Percentiles rank a stretch among this genome's conserved stretches.
Evolutionary conservation across 1,139 yeast genomes (phyloP).

Genomic region (Saccharomyces hybrid): DNA sequence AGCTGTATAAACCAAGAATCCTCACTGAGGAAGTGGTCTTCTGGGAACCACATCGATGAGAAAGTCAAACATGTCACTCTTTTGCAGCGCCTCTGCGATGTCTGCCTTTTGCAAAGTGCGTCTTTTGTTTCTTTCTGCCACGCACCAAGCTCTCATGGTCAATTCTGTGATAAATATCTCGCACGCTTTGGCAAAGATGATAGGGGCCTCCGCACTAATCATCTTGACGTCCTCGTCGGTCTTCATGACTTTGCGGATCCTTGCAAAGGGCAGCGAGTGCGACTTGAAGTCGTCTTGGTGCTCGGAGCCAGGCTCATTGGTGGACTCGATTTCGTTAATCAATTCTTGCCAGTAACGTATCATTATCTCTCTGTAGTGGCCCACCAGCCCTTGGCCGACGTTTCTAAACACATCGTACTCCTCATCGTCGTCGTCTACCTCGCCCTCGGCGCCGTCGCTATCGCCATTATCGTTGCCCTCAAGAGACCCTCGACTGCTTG

Average conservation of each 20-base stretch:
- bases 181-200: slow-evolving; percentile 93
- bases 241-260: slow-evolving; percentile 90
- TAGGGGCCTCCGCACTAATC: slow-evolving; percentile 98
- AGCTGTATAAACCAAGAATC: background rate
- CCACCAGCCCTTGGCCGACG: slow-evolving; percentile 87
- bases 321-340: slow-evolving; percentile 70
- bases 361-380: slow-evolving; percentile 78
- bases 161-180: slow-evolving; percentile 92
- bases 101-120: slow-evolving; percentile 90
- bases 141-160: slow-evolving; percentile 98
- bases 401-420: slow-evolving; percentile 72
- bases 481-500: background rate
- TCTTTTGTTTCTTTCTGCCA: slow-evolving; percentile 91
- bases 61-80: slow-evolving; percentile 95
- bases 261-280: slow-evolving; percentile 87
- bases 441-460: slow-evolving; percentile 3
- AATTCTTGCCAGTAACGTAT: slow-evolving; percentile 96
- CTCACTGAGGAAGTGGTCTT: slow-evolving; percentile 2
- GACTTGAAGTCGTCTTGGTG: slow-evolving; percentile 63
- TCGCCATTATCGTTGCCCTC: background rate
- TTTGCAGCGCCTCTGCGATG: slow-evolving; percentile 89
- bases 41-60: slow-evolving; percentile 92
- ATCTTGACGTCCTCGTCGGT: slow-evolving; percentile 95
- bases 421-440: slow-evolving; percentile 30
- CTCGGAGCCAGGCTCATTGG: slow-evolving; percentile 29